A percentile compares a stretch with the other conserved stretches of the same genome.
phyloP scores from a whole-genome alignment of 495 filamentous ascomycete genomes.

The Massariosphaeria phaeospora region DNA sequence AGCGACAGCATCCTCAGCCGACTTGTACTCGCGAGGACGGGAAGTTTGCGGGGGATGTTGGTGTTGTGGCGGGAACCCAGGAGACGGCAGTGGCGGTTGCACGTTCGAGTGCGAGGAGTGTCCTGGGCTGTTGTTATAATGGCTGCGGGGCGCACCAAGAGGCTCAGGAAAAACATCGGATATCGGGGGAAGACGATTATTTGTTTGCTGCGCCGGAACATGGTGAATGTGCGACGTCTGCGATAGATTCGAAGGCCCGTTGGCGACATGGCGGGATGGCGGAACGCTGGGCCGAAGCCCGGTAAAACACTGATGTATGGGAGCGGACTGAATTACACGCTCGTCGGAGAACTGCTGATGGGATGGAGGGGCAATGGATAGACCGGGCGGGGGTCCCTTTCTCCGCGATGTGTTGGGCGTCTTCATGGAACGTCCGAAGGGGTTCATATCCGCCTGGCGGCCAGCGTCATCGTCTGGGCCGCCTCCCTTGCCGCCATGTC shows the following conservation, averaged over 20 bases:
- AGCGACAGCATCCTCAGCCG: conserved; percentile 89
- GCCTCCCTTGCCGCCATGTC: conserved; percentile 40
- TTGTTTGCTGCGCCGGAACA: conserved; percentile 79
- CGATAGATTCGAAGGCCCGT: conserved; percentile 79
- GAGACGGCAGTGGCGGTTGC: conserved; percentile 69
- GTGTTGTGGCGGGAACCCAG: conserved; percentile 52
- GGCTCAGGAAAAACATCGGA: conserved; percentile 89
- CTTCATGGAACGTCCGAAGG: conserved; percentile 52
- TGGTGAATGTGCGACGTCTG: conserved; percentile 90
- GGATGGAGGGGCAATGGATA: conserved; percentile 95
- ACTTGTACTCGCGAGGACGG: conserved; percentile 82
- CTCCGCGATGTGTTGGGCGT: conserved; percentile 59
- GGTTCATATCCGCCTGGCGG: conserved; percentile 48
- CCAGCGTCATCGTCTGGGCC: conserved; percentile 47
- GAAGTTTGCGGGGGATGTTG: conserved; percentile 43
- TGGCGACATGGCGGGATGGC: conserved; percentile 73
- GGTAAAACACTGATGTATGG: conserved; percentile 92
- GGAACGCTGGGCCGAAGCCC: conserved; percentile 74
- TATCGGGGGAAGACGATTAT: conserved; percentile 89
- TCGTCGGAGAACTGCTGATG: conserved; percentile 93
- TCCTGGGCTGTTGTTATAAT: conserved; percentile 43
- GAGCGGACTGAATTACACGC: conserved; percentile 93
- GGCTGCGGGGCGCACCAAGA: conserved; percentile 56
- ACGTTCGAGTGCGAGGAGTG: conserved; percentile 67
- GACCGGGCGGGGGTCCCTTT: conserved; percentile 77